Evolutionary conservation across 495 filamentous ascomycete genomes (phyloP).

Genomic region (Penicillium antarcticum): DNA sequence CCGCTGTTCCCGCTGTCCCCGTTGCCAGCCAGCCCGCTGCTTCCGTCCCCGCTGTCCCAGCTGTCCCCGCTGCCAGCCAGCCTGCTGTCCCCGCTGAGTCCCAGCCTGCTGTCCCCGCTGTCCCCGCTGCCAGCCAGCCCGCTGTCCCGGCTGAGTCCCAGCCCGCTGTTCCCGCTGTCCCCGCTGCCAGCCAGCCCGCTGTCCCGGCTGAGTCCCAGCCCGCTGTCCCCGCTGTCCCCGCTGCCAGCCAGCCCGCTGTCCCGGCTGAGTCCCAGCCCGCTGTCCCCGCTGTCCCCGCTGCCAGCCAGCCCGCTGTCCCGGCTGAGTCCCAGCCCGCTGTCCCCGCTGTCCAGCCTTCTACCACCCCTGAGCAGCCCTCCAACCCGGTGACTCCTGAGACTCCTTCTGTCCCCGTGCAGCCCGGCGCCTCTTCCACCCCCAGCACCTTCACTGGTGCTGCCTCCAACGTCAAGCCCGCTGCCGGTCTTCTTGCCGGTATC

Average conservation of each 20-base stretch:
- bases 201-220: no score
- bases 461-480: conserved; percentile 32
- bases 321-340: neutral
- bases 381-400: conserved; percentile 1
- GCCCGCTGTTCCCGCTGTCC: neutral
- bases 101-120: neutral
- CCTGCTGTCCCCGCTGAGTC: conserved; percentile 5
- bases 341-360: neutral
- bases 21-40: conserved; percentile 12
- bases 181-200: neutral
- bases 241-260: neutral
- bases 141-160: neutral
- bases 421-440: conserved; percentile 5
- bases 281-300: conserved; percentile 4
- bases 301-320: conserved; percentile 5
- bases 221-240: neutral
- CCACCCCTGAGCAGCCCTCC: neutral
- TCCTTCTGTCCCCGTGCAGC: conserved; percentile 16
- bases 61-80: neutral
- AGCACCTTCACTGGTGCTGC: conserved; percentile 33
- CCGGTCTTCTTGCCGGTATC: conserved; percentile 35
- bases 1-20: conserved; percentile 5
- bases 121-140: conserved; percentile 6
- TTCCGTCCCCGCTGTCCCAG: conserved; percentile 2
- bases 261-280: conserved; percentile 3